Evolutionary conservation across 768 basidiomycete genomes (phyloP).

Genomic region (Lactarius indigo): DNA sequence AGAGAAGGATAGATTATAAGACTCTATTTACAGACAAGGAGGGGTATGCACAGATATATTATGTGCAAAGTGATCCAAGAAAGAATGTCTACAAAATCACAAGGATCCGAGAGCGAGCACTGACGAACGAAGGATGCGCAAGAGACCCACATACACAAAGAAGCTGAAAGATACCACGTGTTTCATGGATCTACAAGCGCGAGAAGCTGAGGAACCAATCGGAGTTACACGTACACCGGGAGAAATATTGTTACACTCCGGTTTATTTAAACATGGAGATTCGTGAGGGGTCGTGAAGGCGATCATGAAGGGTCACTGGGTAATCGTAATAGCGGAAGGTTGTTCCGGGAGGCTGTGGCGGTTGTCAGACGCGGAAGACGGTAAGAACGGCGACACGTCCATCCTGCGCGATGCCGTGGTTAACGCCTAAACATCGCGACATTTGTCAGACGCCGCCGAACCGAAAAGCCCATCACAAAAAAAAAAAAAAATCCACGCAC

Average conservation of each 20-base stretch:
- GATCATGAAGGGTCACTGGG: neutral
- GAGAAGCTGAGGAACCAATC: neutral
- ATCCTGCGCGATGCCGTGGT: conserved; percentile 79
- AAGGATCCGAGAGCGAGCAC: neutral
- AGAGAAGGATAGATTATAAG: neutral
- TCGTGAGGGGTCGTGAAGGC: neutral
- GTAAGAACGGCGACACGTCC: conserved; percentile 78
- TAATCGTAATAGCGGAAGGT: neutral
- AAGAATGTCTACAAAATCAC: neutral
- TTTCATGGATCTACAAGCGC: neutral
- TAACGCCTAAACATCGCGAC: conserved; percentile 50
- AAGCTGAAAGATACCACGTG: neutral
- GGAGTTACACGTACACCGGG: neutral
- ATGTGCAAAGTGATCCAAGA: neutral
- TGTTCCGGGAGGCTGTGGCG: neutral
- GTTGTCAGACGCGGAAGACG: conserved; percentile 44
- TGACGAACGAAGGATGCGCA: neutral
- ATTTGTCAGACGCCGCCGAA: neutral
- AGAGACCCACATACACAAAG: neutral
- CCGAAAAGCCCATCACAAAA: neutral
- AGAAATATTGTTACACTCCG: neutral
- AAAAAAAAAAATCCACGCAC: conserved; percentile 37
- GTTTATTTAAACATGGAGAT: neutral
- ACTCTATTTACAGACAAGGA: neutral
- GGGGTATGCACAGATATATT: conserved; percentile 5